phyloP scores from a whole-genome alignment of 2,329 filamentous ascomycete species.

The Myrmaecium sp. region DNA sequence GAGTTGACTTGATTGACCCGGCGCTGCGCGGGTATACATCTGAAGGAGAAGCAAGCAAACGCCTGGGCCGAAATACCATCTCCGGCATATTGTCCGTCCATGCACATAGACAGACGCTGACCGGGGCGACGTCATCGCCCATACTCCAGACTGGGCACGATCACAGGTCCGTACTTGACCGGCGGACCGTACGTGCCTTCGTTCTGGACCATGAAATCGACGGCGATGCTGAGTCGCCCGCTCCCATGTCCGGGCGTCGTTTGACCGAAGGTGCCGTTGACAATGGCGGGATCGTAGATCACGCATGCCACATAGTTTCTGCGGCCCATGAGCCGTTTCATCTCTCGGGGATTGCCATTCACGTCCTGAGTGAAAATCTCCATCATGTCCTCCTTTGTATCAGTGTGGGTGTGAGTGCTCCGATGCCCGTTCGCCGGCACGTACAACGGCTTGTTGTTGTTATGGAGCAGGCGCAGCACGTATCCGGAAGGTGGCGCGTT shows the following conservation, averaged over 20 bases:
- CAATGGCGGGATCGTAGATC: slow-evolving; percentile 78
- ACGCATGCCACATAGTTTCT: slow-evolving; percentile 87
- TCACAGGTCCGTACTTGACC: slow-evolving; percentile 93
- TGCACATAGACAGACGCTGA: not conserved
- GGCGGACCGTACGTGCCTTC: slow-evolving; percentile 66
- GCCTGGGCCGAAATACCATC: too few relatives aligned
- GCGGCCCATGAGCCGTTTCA: slow-evolving; percentile 83
- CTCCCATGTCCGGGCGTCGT: slow-evolving; percentile 21
- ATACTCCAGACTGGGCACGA: slow-evolving; percentile 55
- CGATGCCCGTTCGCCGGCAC: slow-evolving; percentile 74
- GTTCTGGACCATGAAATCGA: slow-evolving; percentile 93
- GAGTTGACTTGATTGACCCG: too few relatives aligned
- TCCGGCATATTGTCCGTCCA: too few relatives aligned
- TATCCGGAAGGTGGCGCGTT: slow-evolving; percentile 74
- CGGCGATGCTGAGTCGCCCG: slow-evolving; percentile 59
- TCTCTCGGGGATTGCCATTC: slow-evolving; percentile 62
- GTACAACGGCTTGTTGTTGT: slow-evolving; percentile 83
- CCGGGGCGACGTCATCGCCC: too few relatives aligned
- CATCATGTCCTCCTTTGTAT: slow-evolving; percentile 99
- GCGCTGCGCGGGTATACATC: too few relatives aligned
- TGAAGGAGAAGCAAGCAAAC: too few relatives aligned
- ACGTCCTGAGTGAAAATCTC: slow-evolving; percentile 96
- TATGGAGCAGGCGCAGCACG: slow-evolving; percentile 88
- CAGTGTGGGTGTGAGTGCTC: slow-evolving; percentile 51
- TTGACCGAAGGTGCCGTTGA: slow-evolving; percentile 31